Evolutionary conservation across 2,329 filamentous ascomycete species (phyloP), one percentile per base, ranked within the genome.

Genomic region (Amauroascus niger): DNA sequence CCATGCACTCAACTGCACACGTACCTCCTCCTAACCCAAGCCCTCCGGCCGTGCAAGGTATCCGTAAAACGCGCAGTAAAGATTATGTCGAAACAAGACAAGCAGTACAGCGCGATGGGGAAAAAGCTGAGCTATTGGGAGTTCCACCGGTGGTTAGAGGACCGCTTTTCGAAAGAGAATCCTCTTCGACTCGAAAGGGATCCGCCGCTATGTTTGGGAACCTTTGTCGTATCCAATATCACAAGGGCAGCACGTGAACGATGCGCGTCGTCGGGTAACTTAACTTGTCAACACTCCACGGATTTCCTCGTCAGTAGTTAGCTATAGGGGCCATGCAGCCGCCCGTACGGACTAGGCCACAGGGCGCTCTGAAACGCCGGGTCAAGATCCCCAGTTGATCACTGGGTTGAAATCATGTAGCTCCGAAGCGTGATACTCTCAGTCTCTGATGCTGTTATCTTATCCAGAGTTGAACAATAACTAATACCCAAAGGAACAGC

Each of bases 1-100:
- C 68, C 69, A 71, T 71, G 59, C 61, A 70, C 66, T 58, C 57
- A 54, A 28, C 35, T 54, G 49, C 54, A 35, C 46, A 43, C 50
- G 41, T 20, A 44, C 49, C 40, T 37, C 54, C 52, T 41, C 54
- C 45, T 47, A 50, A 39, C 26, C 26, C 14, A 22, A 44, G 3
- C 14, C 20, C 35, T 50, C n/a, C 47, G 14, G 22, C 22, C 8
- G 9, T 16, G 16, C 35, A 41, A 14, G 16, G 1, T 28, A 14
- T n/a, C 32, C n/a, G 14, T 26, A 32, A n/a, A 18, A 32, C 24
- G 6, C 41, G 14, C n/a, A 20, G 5, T n/a, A n/a, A n/a, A n/a
- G n/a, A n/a, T n/a, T n/a, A n/a, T 43, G 20, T 28, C 11, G 9
- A 11, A 22, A 45, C 7, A 14, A 16, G 24, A 46, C 28, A 18